These are phyloP conservation scores for Potentilla sterilis DNA, from an alignment of 306 rosid genomes.

Conservation along the genomic window DNA sequence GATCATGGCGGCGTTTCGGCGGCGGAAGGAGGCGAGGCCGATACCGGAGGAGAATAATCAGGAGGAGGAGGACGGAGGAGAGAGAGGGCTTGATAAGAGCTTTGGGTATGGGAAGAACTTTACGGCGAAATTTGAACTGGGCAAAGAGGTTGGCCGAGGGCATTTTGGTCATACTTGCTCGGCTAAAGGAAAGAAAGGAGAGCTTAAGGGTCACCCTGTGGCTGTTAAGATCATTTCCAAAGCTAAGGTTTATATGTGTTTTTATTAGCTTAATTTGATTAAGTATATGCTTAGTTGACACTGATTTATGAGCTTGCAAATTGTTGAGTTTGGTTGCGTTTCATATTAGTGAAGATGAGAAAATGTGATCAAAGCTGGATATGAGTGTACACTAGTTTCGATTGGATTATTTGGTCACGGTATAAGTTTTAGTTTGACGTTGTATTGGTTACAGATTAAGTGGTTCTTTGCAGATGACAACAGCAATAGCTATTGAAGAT, in stretches of 20 bases:
- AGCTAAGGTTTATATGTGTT: slow-evolving; percentile 56
- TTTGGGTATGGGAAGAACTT: slow-evolving; percentile 83
- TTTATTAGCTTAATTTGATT: too few species aligned
- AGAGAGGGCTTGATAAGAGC: slow-evolving; percentile 74
- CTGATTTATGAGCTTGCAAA: too few species aligned
- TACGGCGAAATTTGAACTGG: slow-evolving; percentile 79
- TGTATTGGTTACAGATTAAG: slow-evolving; percentile 11
- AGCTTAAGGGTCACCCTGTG: slow-evolving; percentile 77
- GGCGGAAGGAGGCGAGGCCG: slow-evolving; percentile 63
- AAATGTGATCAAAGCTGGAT: too few species aligned
- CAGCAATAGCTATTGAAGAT: slow-evolving; percentile 92
- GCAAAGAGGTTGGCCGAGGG: slow-evolving; percentile 92
- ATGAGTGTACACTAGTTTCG: too few species aligned
- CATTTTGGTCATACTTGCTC: slow-evolving; percentile 96
- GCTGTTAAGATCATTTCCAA: slow-evolving; percentile 96
- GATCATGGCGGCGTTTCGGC: slow-evolving; percentile 68
- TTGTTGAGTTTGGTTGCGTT: too few species aligned
- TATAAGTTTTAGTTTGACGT: not conserved
- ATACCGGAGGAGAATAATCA: slow-evolving; percentile 73
- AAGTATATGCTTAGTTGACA: too few species aligned
- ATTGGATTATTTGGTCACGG: too few species aligned
- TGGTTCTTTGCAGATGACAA: slow-evolving; percentile 73
- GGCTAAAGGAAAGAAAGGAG: slow-evolving; percentile 87
- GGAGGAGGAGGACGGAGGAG: slow-evolving; percentile 29
- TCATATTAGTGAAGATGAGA: too few species aligned